Base-by-base conservation (phyloP, 1,284 basidiomycete species). In the Cryptococcus sp. region DNA sequence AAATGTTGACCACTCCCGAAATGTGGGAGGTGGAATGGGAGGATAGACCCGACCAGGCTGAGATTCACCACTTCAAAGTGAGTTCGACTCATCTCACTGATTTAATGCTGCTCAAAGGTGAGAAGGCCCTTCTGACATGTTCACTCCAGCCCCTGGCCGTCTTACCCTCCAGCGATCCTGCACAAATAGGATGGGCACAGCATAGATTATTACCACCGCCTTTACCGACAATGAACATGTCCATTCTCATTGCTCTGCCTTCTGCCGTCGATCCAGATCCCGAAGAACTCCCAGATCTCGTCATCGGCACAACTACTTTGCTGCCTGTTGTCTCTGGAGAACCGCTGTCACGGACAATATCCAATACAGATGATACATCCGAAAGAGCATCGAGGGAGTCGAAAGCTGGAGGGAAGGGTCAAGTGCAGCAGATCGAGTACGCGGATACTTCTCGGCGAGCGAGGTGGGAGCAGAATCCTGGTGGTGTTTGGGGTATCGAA, bases 201-300 rank as follows among this genome's bases (percentile, higher is more conserved):
- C 15, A 20, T 11, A 50, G 41, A 15, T 3, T 38, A 7, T 15
- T 16, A 17, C 11, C n/a, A 15, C 41, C 41, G 5, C 51, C 50
- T 3, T 39, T 34, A 20, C 54, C 58, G 3, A 39, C 38, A 15
- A 44, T 63, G 15, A 41, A 52, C 23, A 17, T 63, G 10, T 51
- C 52, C 8, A 40, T 63, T 22, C 46, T 63, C 26, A 63, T 63
- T 22, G n/a, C 46, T 11, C 41, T 63, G 0, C 61, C 61, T 13
- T 52, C 54, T 8, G 39, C 49, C 29, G 40, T 37, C 17, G 20
- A 20, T 1, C 41, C 23, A 8, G 52, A 52, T n/a, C 19, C 47
- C 10, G 55, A 55, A 45, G 58, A 61, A 25, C 39, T 65, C 22
- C 63, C 61, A 8, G 53, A 62, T 22, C 38, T 65, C 44, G 48